Conservation (phyloP, 2,329 filamentous ascomycete species). For the Fusarium praegraminearum region DNA sequence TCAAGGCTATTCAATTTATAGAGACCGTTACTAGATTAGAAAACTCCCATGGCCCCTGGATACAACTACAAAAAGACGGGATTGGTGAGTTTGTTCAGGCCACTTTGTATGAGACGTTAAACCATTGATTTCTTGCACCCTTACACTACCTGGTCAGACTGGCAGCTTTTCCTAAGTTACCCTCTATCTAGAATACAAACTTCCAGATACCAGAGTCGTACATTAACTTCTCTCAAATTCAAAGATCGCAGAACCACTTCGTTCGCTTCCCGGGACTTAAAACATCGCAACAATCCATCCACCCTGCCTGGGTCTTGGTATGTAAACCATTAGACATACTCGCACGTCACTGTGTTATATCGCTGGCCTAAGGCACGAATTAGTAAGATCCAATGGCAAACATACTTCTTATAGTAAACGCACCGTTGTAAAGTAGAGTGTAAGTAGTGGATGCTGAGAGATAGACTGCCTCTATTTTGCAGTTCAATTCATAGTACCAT, state of each 20-base stretch:
- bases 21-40: too few relatives aligned
- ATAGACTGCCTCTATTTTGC: conserved; percentile 57
- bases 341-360: conserved; percentile 57
- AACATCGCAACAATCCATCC: not conserved
- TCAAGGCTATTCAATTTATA: not conserved
- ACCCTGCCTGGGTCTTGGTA: not conserved
- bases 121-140: not conserved
- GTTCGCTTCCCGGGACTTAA: not conserved
- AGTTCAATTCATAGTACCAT: conserved; percentile 56
- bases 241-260: not conserved
- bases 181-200: not conserved
- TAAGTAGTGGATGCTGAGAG: conserved; percentile 58
- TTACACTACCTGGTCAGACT: not conserved
- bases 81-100: not conserved
- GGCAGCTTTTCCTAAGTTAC: not conserved
- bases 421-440: conserved; percentile 58
- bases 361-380: conserved; percentile 50
- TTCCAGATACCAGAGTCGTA: not conserved
- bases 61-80: not conserved
- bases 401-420: conserved; percentile 15
- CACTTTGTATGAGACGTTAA: not conserved
- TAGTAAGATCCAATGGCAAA: conserved; percentile 16
- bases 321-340: conserved; percentile 53
- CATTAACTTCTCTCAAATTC: not conserved
- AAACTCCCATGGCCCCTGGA: not conserved